Evolutionary conservation across 768 basidiomycete species (phyloP).

Genomic region (Lepiota venenata): DNA sequence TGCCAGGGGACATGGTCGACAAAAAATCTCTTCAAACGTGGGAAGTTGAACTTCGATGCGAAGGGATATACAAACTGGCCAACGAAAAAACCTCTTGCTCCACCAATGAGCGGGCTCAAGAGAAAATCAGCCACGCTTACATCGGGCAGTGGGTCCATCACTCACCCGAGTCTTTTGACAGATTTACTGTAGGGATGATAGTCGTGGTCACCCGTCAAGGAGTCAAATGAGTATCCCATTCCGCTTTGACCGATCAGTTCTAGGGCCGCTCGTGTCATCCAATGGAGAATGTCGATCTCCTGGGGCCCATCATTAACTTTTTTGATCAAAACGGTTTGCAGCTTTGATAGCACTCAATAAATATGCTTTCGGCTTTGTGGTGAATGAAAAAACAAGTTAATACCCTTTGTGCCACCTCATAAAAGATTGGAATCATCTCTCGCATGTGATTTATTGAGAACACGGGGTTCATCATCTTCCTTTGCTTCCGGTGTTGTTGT

Average conservation of each 20-base stretch:
- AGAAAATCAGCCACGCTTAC: neutral
- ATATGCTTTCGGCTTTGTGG: too few relatives aligned
- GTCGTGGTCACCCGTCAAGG: constrained; percentile 25
- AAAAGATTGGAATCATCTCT: constrained; percentile 36
- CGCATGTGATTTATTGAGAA: constrained; percentile 34
- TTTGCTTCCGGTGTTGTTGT: constrained; percentile 36
- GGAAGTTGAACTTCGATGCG: constrained; percentile 24
- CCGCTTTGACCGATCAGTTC: constrained; percentile 47
- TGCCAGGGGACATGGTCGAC: constrained; percentile 29
- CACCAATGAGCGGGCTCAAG: constrained; percentile 14
- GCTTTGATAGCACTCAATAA: constrained; percentile 11
- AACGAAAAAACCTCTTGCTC: constrained; percentile 17
- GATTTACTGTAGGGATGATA: constrained; percentile 28
- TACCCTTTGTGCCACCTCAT: constrained; percentile 29
- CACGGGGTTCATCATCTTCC: constrained; percentile 36
- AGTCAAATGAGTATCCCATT: constrained; percentile 37
- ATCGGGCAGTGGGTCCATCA: too few relatives aligned
- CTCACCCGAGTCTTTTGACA: constrained; percentile 28
- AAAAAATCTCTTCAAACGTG: constrained; percentile 28
- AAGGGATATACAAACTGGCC: constrained; percentile 20
- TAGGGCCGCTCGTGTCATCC: constrained; percentile 40
- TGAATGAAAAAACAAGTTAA: neutral
- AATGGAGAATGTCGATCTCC: constrained; percentile 30
- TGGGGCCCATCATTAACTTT: constrained; percentile 23
- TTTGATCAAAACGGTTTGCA: constrained; percentile 18